These are phyloP conservation scores for Tylopilus sp. DNA, from an alignment of 768 basidiomycete genomes.

Conservation along the genomic window DNA sequence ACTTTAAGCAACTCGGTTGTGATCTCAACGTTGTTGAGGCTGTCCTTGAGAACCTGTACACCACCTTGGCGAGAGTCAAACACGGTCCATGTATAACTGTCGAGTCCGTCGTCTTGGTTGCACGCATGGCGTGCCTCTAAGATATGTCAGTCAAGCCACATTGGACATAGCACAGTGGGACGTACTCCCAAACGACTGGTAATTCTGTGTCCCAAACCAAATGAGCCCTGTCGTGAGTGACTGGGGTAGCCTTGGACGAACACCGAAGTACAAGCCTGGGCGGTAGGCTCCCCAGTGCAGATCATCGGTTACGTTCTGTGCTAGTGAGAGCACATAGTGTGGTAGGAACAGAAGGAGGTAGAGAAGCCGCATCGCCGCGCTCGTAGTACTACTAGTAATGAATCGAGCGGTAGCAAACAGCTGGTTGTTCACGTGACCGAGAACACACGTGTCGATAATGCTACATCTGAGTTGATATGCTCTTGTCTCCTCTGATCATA, in stretches of 20 bases:
- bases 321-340: conserved; percentile 11
- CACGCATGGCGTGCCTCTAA: conserved; percentile 81
- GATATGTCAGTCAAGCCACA: conserved; percentile 1
- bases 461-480: too few relatives aligned
- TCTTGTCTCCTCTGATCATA: too few relatives aligned
- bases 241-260: conserved; percentile 79
- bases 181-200: conserved; percentile 63
- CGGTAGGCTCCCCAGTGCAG: conserved; percentile 77
- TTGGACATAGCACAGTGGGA: conserved; percentile 10
- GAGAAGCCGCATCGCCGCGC: conserved; percentile 18
- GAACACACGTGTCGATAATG: too few relatives aligned
- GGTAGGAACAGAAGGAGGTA: conserved; percentile 29
- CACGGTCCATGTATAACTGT: conserved; percentile 81
- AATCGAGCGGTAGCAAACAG: background rate
- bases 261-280: conserved; percentile 93
- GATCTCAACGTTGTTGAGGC: conserved; percentile 78
- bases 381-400: background rate
- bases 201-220: conserved; percentile 92
- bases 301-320: conserved; percentile 37
- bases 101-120: conserved; percentile 80
- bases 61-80: conserved; percentile 87
- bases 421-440: background rate
- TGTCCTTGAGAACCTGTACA: conserved; percentile 79
- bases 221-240: conserved; percentile 92
- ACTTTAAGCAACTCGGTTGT: conserved; percentile 85